Percentiles rank a stretch among this genome's conserved stretches.
Conservation (phyloP, 2,329 filamentous ascomycete genomes). For the Ceratocystis huliohia region DNA sequence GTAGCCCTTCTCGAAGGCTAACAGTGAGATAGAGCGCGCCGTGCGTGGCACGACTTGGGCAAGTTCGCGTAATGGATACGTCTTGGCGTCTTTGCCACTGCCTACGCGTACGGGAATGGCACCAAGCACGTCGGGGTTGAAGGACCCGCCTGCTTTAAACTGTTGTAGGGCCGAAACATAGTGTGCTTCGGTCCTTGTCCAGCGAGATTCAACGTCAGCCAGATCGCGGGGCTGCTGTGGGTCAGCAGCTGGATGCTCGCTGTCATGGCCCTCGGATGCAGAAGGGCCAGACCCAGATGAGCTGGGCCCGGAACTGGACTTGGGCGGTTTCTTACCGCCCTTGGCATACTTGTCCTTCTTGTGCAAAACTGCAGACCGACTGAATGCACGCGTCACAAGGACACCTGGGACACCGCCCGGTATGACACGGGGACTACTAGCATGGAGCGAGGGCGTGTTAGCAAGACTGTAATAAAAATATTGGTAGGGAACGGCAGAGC, state of each 20-base stretch:
- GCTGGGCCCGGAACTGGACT: conserved; percentile 21
- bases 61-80: conserved; percentile 42
- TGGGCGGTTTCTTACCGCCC: conserved; percentile 20
- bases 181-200: conserved; percentile 32
- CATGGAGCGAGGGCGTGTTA: not conserved
- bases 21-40: conserved; percentile 32
- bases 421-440: not conserved
- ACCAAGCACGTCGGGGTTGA: conserved; percentile 40
- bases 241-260: conserved; percentile 27
- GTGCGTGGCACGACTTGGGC: conserved; percentile 40
- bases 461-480: not conserved
- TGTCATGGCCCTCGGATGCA: conserved; percentile 23
- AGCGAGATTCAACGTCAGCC: conserved; percentile 35
- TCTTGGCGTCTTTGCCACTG: conserved; percentile 23
- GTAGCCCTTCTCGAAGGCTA: conserved; percentile 33
- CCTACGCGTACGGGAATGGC: conserved; percentile 31
- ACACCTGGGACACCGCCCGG: not conserved
- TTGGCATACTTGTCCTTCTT: conserved; percentile 29
- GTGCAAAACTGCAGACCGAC: conserved; percentile 25
- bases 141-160: conserved; percentile 37
- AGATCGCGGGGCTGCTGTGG: conserved; percentile 38
- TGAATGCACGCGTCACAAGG: conserved; percentile 26
- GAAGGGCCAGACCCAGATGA: conserved; percentile 22
- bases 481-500: not conserved
- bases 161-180: conserved; percentile 32